These are phyloP conservation scores for Luvunga scandens DNA, from an alignment of 345 rosid species.

Conservation along the genomic window DNA sequence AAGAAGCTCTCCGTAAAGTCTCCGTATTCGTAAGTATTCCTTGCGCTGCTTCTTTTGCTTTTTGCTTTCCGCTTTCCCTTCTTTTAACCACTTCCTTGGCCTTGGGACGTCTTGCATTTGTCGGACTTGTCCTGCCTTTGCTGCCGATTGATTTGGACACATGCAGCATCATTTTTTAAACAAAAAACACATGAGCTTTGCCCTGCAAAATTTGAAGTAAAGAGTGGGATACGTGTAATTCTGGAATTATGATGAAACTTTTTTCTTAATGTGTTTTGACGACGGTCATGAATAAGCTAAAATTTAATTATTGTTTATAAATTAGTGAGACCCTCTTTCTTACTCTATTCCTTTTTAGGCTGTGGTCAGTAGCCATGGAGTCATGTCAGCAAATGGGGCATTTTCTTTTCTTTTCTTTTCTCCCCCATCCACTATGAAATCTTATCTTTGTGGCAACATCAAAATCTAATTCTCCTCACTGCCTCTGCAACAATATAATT, in stretches of 20 bases:
- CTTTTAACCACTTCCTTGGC: background rate
- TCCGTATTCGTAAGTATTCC: background rate
- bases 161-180: background rate
- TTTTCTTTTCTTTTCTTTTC: too few species aligned
- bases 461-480: background rate
- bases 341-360: background rate
- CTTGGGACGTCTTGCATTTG: background rate
- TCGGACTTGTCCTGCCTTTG: background rate
- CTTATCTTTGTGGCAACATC: background rate
- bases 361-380: background rate
- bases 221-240: background rate
- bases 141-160: background rate
- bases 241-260: background rate
- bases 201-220: background rate
- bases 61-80: constrained; percentile 16
- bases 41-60: background rate
- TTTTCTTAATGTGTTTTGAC: too few species aligned
- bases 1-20: background rate
- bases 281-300: background rate
- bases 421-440: background rate
- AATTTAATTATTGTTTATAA: background rate
- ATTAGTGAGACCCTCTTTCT: background rate
- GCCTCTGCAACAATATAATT: background rate
- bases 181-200: background rate
- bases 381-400: background rate